phyloP scores from a whole-genome alignment of 176 grass and related monocot species.

The Canna indica region DNA sequence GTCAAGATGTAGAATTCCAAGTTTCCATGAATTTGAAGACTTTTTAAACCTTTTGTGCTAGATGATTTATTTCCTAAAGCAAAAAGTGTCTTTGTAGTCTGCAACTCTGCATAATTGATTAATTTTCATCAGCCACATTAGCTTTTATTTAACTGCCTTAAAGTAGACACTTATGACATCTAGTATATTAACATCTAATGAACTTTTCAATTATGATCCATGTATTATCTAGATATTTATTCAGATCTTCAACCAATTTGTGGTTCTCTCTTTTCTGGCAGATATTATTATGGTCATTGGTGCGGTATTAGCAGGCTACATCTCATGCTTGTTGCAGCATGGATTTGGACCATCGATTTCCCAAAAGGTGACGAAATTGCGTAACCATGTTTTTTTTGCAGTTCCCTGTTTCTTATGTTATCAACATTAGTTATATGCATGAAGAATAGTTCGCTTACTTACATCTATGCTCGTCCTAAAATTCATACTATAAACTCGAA shows the following conservation, averaged over 20 bases:
- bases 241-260: background rate
- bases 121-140: background rate
- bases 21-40: background rate
- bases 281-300: slow-evolving; percentile 82
- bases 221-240: background rate
- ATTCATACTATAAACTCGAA: background rate
- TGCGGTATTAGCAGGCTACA: slow-evolving; percentile 81
- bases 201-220: background rate
- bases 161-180: background rate
- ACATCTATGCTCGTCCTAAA: background rate
- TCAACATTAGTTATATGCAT: background rate
- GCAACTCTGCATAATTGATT: no score
- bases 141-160: background rate
- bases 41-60: background rate
- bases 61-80: background rate
- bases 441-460: background rate
- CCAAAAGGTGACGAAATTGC: slow-evolving; percentile 36
- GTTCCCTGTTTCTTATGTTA: background rate
- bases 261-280: slow-evolving; percentile 31
- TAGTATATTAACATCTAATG: background rate
- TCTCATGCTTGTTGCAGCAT: slow-evolving; percentile 79
- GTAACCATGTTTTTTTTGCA: background rate
- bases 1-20: background rate
- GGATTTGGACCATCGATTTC: slow-evolving; percentile 60
- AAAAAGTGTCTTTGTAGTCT: background rate